Percentiles rank a stretch among this genome's conserved stretches.
Conservation (phyloP, 176 grass and related monocot species). For the Bonia amplexicaulis region DNA sequence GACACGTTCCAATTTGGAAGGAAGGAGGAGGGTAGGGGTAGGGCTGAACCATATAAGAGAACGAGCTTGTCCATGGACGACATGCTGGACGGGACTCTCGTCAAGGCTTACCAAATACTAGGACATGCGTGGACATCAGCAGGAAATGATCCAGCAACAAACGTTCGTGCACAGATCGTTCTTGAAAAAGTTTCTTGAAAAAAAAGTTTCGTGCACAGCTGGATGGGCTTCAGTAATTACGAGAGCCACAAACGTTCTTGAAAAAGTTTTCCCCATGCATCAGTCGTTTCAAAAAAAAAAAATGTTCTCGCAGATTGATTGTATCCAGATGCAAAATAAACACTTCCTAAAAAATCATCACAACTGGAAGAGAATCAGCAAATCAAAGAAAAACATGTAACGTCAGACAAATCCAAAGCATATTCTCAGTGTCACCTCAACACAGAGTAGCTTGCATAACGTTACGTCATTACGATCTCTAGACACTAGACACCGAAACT, state of each 20-base stretch:
- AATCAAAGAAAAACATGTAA: neutral
- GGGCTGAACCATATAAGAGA: no score
- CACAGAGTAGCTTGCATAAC: neutral
- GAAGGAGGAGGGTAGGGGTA: no score
- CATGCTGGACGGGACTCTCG: no score
- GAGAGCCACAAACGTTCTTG: neutral
- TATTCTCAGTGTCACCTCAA: neutral
- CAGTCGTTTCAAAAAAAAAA: neutral
- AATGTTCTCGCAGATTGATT: neutral
- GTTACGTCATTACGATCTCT: slow-evolving; percentile 18
- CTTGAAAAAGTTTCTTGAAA: neutral
- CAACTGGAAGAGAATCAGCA: neutral
- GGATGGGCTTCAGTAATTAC: neutral
- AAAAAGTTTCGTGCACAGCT: no score
- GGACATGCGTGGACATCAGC: no score
- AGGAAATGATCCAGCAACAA: no score
- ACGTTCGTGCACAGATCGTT: neutral
- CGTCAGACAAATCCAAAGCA: neutral
- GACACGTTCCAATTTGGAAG: no score
- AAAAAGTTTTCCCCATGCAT: neutral
- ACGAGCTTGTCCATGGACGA: no score
- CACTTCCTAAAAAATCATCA: neutral
- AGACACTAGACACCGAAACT: neutral
- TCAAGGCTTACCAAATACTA: no score
- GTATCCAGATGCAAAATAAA: neutral